phyloP scores from a whole-genome alignment of 1,139 yeast genomes.

The Pneumocystis murina region DNA sequence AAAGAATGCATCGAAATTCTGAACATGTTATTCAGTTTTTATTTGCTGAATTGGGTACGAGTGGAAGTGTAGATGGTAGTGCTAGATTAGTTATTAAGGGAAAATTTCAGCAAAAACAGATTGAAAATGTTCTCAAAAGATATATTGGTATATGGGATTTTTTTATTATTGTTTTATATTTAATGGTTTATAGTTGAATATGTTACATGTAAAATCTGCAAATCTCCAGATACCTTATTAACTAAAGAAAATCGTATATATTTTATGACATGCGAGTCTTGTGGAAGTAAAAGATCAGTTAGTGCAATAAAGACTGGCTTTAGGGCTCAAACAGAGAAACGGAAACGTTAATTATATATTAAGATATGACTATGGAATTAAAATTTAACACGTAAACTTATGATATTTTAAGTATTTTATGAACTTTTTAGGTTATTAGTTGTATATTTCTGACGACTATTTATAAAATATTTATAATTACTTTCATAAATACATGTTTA shows the following conservation, averaged over 20 bases:
- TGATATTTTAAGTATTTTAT: neutral
- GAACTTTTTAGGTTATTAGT: neutral
- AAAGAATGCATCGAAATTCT: slow-evolving; percentile 88
- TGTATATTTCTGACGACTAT: neutral
- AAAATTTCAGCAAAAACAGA: slow-evolving; percentile 93
- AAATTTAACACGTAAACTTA: neutral
- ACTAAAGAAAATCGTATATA: slow-evolving; percentile 96
- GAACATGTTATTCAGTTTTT: slow-evolving; percentile 93
- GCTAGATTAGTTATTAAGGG: slow-evolving; percentile 94
- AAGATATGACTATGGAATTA: slow-evolving; percentile 11
- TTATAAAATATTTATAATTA: neutral
- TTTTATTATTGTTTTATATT: neutral
- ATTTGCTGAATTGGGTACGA: slow-evolving; percentile 98
- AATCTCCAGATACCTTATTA: slow-evolving; percentile 89
- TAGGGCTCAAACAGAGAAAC: slow-evolving; percentile 52
- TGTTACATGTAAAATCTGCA: slow-evolving; percentile 97
- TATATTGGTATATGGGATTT: slow-evolving; percentile 28
- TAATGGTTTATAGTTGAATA: slow-evolving; percentile 43
- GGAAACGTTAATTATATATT: slow-evolving; percentile 13
- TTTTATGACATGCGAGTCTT: slow-evolving; percentile 93
- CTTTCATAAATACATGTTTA: neutral
- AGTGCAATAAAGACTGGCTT: slow-evolving; percentile 97
- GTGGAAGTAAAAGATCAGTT: slow-evolving; percentile 96
- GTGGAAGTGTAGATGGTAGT: slow-evolving; percentile 97
- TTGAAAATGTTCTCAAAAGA: slow-evolving; percentile 91